Conservation (phyloP, 805 yeast genomes). For the Saccharomycopsis microspora region DNA sequence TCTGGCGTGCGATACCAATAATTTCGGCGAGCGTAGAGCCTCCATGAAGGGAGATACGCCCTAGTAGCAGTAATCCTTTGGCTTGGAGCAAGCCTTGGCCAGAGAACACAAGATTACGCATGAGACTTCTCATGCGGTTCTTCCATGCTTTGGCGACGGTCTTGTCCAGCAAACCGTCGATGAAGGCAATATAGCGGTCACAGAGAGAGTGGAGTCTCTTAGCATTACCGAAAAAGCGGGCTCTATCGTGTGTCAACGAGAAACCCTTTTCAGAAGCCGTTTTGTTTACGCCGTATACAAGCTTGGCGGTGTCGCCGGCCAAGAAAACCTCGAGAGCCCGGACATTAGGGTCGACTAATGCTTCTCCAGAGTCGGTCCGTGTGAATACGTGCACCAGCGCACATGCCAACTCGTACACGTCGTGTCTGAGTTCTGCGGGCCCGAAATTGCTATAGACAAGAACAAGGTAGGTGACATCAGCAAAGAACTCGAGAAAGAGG, state of each 20-base stretch:
- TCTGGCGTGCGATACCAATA: not conserved
- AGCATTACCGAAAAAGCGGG: not conserved
- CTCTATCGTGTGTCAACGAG: not conserved
- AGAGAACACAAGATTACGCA: too few species aligned
- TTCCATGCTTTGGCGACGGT: too few species aligned
- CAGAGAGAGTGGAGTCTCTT: not conserved
- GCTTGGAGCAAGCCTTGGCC: too few species aligned
- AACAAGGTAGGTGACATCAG: conserved; percentile 41
- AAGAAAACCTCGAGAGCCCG: conserved; percentile 28
- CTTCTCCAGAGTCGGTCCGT: conserved; percentile 29
- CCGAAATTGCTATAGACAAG: conserved; percentile 25
- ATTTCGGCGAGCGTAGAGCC: not conserved
- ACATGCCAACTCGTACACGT: conserved; percentile 28
- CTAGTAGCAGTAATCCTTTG: too few species aligned
- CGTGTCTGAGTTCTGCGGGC: conserved; percentile 30
- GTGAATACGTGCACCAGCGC: conserved; percentile 26
- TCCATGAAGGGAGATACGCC: not conserved
- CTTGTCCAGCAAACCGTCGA: too few species aligned
- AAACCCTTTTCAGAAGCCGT: not conserved
- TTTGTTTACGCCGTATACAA: conserved; percentile 37
- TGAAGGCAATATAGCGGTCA: too few species aligned
- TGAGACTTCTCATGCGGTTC: too few species aligned
- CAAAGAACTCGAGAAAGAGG: conserved; percentile 35
- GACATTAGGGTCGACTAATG: conserved; percentile 21
- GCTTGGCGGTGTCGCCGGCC: conserved; percentile 41